These are phyloP conservation scores for Nicotiana noctiflora DNA, from an alignment of 257 asterid genomes.

Conservation along the genomic window DNA sequence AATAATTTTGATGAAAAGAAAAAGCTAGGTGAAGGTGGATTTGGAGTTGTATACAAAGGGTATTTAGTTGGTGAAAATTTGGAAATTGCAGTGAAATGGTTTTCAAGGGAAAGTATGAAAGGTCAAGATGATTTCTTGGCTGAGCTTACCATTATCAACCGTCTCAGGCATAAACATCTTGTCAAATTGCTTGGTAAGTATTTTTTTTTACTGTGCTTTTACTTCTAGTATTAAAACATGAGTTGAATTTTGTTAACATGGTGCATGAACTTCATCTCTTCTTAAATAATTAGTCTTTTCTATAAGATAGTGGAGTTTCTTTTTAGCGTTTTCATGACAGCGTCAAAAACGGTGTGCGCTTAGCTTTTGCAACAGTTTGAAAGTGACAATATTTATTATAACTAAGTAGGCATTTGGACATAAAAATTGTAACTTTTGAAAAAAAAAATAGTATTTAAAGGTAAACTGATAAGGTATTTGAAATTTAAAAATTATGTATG, in stretches of 20 bases:
- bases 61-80: constrained; percentile 38
- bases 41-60: constrained; percentile 73
- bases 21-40: constrained; percentile 88
- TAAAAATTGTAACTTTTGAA: no score
- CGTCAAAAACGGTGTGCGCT: not conserved
- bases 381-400: not conserved
- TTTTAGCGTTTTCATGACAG: not conserved
- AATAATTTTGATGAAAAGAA: constrained; percentile 50
- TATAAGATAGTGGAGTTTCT: not conserved
- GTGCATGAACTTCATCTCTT: not conserved
- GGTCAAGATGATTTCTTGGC: constrained; percentile 85
- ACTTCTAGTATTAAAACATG: no score
- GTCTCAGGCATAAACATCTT: constrained; percentile 81
- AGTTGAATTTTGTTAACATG: not conserved
- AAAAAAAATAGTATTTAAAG: no score
- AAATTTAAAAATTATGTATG: no score
- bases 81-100: constrained; percentile 82
- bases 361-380: not conserved
- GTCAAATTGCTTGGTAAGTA: constrained; percentile 68
- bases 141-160: constrained; percentile 79
- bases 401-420: not conserved
- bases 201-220: not conserved
- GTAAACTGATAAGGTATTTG: no score
- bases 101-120: constrained; percentile 62
- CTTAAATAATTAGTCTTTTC: no score